Evolutionary conservation across 202 grass and related monocot species (phyloP), one percentile per base, ranked within the genome.

Genomic region (Bolboschoenoplectus hybrid): DNA sequence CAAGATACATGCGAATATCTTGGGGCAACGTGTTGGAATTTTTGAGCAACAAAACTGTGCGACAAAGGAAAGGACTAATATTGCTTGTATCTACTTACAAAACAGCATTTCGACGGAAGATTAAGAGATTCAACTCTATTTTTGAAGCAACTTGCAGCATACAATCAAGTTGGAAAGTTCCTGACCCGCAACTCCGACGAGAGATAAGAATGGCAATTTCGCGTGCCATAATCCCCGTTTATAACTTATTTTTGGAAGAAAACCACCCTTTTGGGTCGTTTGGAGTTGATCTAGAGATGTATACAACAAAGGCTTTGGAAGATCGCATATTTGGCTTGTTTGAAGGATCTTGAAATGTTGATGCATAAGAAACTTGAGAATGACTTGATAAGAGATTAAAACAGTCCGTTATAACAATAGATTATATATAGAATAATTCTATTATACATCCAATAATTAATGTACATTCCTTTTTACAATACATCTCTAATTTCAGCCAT

Each of bases 181-280:
- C 68, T 8, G 43, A 72, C 16, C 68, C 68, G 14, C 41, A 72
- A 44, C 68, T 72, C 68, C 39, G 68, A n/a, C 68, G 3, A 45
- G 68, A 47, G 39, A 45, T 72, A 72, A 6, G 68, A 72, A 44
- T n/a, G 41, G 68, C 68, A 44, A 46, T 72, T 46, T 72, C 41
- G 12, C 41, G n/a, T 9, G 9, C 43, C 41, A 3, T 47, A 19
- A 3, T 72, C 7, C 68, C 68, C 14, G 41, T 19, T 46, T 72
- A 72, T 8, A 72, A 72, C 16, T 72, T 40, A 72, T 72, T 72
- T 72, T 19, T 72, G 68, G 68, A 44, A 72, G 40, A 72, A 20
- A 20, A 72, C 43, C 68, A 38, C 39, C 40, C 39, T 39, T 39
- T 67, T 40, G 64, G 34, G 64, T 67, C 64, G 40, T 67, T 67